phyloP scores from a whole-genome alignment of 768 basidiomycete species.

The Baorangia bicolor region DNA sequence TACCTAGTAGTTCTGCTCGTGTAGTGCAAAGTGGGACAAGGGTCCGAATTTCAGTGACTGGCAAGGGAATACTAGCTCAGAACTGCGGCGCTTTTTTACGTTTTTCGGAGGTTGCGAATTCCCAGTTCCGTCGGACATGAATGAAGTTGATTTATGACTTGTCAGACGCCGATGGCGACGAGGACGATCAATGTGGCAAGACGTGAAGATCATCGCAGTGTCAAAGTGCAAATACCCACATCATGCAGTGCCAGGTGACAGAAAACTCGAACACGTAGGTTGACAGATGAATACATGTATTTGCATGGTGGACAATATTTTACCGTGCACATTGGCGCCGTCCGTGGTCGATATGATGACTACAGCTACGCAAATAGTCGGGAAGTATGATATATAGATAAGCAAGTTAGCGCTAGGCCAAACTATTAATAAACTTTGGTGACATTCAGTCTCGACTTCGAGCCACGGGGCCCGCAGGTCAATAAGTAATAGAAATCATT shows the following conservation, averaged over 20 bases:
- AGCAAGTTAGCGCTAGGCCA: constrained; percentile 20
- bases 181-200: constrained; percentile 17
- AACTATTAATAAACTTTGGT: constrained; percentile 2
- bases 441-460: constrained; percentile 4
- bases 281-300: background rate
- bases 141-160: constrained; percentile 10
- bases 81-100: constrained; percentile 4
- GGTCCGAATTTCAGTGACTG: too few species aligned
- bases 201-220: constrained; percentile 16
- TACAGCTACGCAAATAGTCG: constrained; percentile 11
- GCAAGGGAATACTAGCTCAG: background rate
- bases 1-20: background rate
- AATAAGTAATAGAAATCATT: constrained; percentile 10
- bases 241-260: background rate
- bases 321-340: constrained; percentile 22
- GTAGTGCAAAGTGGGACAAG: background rate
- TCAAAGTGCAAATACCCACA: constrained; percentile 1
- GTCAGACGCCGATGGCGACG: constrained; percentile 7
- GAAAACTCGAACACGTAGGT: background rate
- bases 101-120: constrained; percentile 3
- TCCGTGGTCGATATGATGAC: constrained; percentile 1
- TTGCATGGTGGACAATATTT: constrained; percentile 5
- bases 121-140: constrained; percentile 24
- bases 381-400: constrained; percentile 28
- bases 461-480: constrained; percentile 10